Evolutionary conservation across 257 asterid species (phyloP).

Genomic region (Solanum ossicruentum): DNA sequence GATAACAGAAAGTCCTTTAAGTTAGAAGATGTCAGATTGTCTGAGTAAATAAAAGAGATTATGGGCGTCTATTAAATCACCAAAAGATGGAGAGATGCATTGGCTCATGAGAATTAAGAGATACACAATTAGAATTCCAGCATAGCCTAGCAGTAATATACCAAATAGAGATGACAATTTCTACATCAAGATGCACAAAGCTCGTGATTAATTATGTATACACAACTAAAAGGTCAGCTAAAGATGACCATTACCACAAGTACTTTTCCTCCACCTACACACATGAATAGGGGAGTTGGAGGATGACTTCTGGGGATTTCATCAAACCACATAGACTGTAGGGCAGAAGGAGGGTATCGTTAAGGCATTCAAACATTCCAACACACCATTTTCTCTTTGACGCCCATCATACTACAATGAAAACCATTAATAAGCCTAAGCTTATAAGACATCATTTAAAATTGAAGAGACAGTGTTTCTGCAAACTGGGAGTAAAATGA

Average conservation of each 20-base stretch:
- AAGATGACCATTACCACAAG: background rate
- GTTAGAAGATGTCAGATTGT: background rate
- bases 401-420: background rate
- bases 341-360: background rate
- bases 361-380: background rate
- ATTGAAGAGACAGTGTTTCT: slow-evolving; percentile 32
- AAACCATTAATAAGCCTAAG: background rate
- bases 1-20: background rate
- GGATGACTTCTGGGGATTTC: background rate
- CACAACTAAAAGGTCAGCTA: background rate
- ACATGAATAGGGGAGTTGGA: background rate
- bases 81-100: background rate
- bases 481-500: slow-evolving; percentile 71
- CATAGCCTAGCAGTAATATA: background rate
- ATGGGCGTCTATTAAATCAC: background rate
- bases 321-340: background rate
- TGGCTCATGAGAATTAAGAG: background rate
- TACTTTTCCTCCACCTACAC: background rate
- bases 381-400: background rate
- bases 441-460: background rate
- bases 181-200: background rate
- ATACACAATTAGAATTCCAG: background rate
- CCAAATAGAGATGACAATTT: background rate
- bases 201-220: background rate
- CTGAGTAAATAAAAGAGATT: background rate